Evolutionary conservation across 352 stramenopile species (phyloP), one percentile per base, ranked within the genome.

Genomic region (Pythium apleroticum): DNA sequence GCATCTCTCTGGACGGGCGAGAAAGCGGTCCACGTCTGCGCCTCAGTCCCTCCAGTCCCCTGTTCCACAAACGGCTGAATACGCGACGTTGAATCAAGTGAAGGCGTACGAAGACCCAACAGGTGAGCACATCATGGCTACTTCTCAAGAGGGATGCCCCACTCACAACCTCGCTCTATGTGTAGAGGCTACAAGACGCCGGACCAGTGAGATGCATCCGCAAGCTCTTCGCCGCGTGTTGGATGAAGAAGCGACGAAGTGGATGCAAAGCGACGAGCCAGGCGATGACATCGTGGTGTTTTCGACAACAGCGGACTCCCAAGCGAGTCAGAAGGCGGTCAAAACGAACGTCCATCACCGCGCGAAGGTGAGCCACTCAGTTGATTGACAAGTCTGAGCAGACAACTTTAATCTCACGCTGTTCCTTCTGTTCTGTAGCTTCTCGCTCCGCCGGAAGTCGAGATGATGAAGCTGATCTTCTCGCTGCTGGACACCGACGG

Each of bases 391-490:
- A n/a, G n/a, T n/a, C n/a, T n/a, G n/a, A n/a, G n/a, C n/a, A n/a
- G 17, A 30, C 6, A 22, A 2, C 10, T 49, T 45, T 30, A 31
- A 3, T 19, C 10, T 35, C 12, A 63, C 19, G 1, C 5, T 24
- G 14, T 17, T 61, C n/a, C 54, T 10, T 20, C 25, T 56, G 28
- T 25, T 19, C 30, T 53, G 27, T 41, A 90, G 84, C 58, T 75
- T 2, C 78, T 95, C n/a, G 74, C 74, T 5, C 54, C 68, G 14
- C 55, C 81, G 58, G 84, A 95, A 60, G 71, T 95, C 7, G 82
- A 95, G 37, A 88, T 83, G 54, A 71, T 90, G 22, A 95, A 95
- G 58, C 63, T 95, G 1, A 83, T 90, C 31, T 95, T 95, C 50
- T 89, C 82, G 17, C 69, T 95, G 7, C 84, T 95, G 63, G 86